Conservation (phyloP, 2,329 filamentous ascomycete genomes). For the Diaporthe citrichinensis region DNA sequence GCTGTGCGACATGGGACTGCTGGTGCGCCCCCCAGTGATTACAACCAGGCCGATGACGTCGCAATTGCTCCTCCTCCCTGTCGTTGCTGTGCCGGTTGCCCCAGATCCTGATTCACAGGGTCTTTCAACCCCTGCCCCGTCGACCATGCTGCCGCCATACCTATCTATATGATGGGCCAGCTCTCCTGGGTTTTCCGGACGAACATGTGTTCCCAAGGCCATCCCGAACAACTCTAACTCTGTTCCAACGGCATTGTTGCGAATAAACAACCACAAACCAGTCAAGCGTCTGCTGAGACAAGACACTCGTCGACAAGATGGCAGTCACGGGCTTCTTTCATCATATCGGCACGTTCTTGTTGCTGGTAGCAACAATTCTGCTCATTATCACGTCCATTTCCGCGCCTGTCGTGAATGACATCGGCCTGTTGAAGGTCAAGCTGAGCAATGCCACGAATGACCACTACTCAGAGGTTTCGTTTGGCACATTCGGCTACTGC, state of each 20-base stretch:
- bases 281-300: conserved; percentile 29
- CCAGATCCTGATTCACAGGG: conserved; percentile 28
- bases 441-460: conserved; percentile 55
- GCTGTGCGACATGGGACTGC: background rate
- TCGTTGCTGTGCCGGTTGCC: background rate
- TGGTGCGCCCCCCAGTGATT: background rate
- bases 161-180: conserved; percentile 35
- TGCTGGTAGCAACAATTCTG: conserved; percentile 68
- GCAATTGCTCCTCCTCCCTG: background rate
- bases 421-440: conserved; percentile 67
- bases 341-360: conserved; percentile 70
- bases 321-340: conserved; percentile 65
- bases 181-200: conserved; percentile 12
- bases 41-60: conserved; percentile 14
- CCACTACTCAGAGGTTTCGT: conserved; percentile 57
- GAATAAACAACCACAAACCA: conserved; percentile 4
- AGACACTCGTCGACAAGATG: conserved; percentile 54
- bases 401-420: conserved; percentile 69
- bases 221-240: background rate
- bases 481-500: conserved; percentile 75
- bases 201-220: conserved; percentile 28
- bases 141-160: conserved; percentile 12
- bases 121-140: background rate
- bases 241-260: conserved; percentile 5
- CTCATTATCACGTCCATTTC: conserved; percentile 72